phyloP scores from a whole-genome alignment of 2,329 filamentous ascomycete genomes.

The Penicillium fuscoglaucum region DNA sequence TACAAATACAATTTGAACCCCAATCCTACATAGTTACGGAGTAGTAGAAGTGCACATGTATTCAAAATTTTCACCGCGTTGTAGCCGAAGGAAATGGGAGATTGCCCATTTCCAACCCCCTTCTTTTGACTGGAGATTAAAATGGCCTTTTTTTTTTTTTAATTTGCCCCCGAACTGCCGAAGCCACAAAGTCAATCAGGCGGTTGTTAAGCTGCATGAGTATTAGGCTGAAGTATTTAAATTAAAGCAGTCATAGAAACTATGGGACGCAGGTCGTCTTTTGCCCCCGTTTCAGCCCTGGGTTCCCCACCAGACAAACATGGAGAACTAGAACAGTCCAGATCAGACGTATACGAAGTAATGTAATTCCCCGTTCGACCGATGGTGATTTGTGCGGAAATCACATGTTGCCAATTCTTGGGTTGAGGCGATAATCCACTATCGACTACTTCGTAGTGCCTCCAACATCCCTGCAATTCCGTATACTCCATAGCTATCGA shows the following conservation, averaged over 20 bases:
- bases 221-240: constrained; percentile 1
- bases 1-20: background rate
- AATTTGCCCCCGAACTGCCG: background rate
- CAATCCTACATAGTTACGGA: background rate
- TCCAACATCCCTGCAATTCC: background rate
- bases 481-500: background rate
- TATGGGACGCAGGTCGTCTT: background rate
- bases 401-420: constrained; percentile 8
- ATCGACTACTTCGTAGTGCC: background rate
- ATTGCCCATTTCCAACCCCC: background rate
- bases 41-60: background rate
- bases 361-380: background rate
- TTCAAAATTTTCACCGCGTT: background rate
- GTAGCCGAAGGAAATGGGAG: too few species aligned
- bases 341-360: background rate
- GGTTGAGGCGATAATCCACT: background rate
- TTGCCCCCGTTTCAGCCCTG: background rate
- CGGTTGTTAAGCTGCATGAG: background rate
- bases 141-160: background rate
- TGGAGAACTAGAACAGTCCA: background rate
- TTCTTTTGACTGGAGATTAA: background rate
- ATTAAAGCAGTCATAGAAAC: background rate
- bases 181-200: background rate
- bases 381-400: background rate
- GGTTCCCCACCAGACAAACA: background rate